Conservation (phyloP, 1,139 yeast species). For the Suhomyces wounanorum region DNA sequence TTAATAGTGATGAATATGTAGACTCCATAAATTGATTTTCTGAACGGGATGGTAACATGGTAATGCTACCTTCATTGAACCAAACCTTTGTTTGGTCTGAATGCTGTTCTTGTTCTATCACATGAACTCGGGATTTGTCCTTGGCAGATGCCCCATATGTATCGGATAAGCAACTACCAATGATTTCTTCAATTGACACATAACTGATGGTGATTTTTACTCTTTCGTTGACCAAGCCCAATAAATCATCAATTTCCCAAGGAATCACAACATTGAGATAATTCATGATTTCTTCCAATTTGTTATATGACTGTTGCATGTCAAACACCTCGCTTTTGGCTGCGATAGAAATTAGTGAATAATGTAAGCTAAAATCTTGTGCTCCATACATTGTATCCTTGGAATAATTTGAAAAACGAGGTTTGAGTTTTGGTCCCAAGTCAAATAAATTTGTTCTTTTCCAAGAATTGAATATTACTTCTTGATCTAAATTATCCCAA, state of each 20-base stretch:
- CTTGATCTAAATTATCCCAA: constrained; percentile 53
- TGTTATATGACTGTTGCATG: constrained; percentile 30
- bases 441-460: constrained; percentile 28
- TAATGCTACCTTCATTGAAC: constrained; percentile 5
- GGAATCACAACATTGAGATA: constrained; percentile 51
- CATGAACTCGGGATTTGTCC: constrained; percentile 2
- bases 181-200: constrained; percentile 63
- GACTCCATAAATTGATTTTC: constrained; percentile 4
- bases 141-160: constrained; percentile 8
- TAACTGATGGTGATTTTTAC: constrained; percentile 56
- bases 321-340: constrained; percentile 19
- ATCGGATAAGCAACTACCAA: constrained; percentile 61
- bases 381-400: background rate
- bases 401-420: background rate
- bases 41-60: background rate
- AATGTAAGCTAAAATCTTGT: background rate
- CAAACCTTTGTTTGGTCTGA: constrained; percentile 4
- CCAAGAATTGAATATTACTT: constrained; percentile 56
- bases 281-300: constrained; percentile 45
- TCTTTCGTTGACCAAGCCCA: constrained; percentile 60
- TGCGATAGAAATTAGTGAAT: background rate
- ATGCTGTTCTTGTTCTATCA: constrained; percentile 2
- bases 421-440: constrained; percentile 7
- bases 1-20: constrained; percentile 2
- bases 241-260: constrained; percentile 59